Conservation (phyloP, 257 asterid species). For the Gentiana straminea region DNA sequence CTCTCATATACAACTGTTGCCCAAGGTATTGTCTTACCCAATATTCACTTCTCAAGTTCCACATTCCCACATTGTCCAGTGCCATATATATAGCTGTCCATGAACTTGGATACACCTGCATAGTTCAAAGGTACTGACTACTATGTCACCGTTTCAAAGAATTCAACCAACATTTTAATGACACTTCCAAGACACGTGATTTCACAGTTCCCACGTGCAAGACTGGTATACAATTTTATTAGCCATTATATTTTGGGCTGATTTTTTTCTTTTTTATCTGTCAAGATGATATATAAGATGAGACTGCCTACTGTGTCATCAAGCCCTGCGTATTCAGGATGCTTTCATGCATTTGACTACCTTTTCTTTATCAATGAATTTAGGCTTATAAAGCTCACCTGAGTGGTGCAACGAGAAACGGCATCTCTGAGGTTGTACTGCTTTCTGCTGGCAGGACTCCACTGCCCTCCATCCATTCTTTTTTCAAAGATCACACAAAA, state of each 20-base stretch:
- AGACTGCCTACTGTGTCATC: too few species aligned
- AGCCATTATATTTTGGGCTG: too few species aligned
- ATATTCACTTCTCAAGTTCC: slow-evolving; percentile 1
- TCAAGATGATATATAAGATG: too few species aligned
- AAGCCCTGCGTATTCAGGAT: too few species aligned
- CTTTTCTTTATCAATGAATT: too few species aligned
- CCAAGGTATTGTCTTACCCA: slow-evolving; percentile 10
- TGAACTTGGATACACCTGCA: slow-evolving; percentile 74
- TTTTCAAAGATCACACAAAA: neutral
- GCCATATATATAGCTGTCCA: slow-evolving; percentile 70
- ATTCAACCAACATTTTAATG: too few species aligned
- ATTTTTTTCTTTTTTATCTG: too few species aligned
- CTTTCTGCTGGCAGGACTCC: slow-evolving; percentile 50
- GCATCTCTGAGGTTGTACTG: slow-evolving; percentile 83
- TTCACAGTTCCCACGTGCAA: too few species aligned
- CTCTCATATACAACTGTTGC: slow-evolving; percentile 6
- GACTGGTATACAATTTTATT: too few species aligned
- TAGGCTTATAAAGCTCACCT: slow-evolving; percentile 27
- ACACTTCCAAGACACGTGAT: too few species aligned
- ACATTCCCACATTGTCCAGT: slow-evolving; percentile 48
- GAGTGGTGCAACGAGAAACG: slow-evolving; percentile 69
- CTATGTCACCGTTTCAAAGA: too few species aligned
- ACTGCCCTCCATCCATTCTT: slow-evolving; percentile 94
- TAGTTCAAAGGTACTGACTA: neutral
- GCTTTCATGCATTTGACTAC: too few species aligned